Evolutionary conservation across 2,329 filamentous ascomycete species (phyloP).

Genomic region (Fusarium equiseti): DNA sequence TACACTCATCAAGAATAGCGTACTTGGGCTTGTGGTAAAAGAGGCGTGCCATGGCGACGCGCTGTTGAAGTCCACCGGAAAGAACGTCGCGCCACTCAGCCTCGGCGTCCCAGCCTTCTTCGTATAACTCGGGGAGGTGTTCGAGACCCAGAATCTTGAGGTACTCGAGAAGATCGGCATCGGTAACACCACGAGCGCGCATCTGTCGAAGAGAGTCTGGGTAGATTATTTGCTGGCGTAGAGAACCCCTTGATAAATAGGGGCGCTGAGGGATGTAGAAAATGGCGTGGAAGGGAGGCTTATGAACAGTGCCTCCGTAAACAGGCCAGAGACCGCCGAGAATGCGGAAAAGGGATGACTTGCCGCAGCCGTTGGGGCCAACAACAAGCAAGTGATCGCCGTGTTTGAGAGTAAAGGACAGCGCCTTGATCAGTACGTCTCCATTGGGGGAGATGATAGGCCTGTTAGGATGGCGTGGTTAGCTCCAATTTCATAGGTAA

Average conservation of each 20-base stretch:
- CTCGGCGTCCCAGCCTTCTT: slow-evolving; percentile 88
- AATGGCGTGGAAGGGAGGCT: slow-evolving; percentile 91
- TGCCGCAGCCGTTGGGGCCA: slow-evolving; percentile 96
- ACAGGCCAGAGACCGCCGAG: slow-evolving; percentile 97
- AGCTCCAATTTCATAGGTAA: slow-evolving; percentile 13
- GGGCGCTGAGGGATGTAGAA: slow-evolving; percentile 98
- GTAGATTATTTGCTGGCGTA: slow-evolving; percentile 98
- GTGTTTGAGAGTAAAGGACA: slow-evolving; percentile 87
- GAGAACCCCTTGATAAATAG: slow-evolving; percentile 88
- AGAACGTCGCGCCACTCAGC: slow-evolving; percentile 97
- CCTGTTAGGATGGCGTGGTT: slow-evolving; percentile 49
- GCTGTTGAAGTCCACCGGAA: slow-evolving; percentile 92
- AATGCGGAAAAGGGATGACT: slow-evolving; percentile 95
- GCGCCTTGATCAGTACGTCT: slow-evolving; percentile 85
- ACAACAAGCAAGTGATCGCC: slow-evolving; percentile 95
- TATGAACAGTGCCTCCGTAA: slow-evolving; percentile 92
- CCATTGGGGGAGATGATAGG: slow-evolving; percentile 98
- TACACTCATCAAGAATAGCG: slow-evolving; percentile 97
- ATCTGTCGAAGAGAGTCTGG: slow-evolving; percentile 90
- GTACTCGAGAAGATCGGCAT: slow-evolving; percentile 82
- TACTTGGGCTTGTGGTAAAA: slow-evolving; percentile 95
- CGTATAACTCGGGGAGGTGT: slow-evolving; percentile 81
- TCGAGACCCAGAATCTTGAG: slow-evolving; percentile 85
- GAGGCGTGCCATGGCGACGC: slow-evolving; percentile 92
- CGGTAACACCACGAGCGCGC: slow-evolving; percentile 84